Conservation (phyloP, 2,329 filamentous ascomycete species). For the Diaporthe citriasiana region DNA sequence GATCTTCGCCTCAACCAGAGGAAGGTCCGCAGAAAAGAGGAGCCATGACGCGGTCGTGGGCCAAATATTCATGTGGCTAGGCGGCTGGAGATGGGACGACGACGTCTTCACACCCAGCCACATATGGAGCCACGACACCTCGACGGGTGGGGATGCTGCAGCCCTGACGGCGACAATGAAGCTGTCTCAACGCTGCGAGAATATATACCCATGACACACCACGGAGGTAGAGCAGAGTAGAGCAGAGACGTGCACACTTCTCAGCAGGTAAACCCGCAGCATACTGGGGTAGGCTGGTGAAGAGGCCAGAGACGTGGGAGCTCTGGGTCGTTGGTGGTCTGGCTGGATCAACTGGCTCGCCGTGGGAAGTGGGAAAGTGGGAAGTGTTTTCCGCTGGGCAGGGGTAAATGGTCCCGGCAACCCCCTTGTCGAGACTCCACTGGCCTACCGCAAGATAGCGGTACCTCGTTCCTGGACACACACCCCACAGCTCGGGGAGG, state of each 20-base stretch:
- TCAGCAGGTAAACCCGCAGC: neutral
- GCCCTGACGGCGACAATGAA: neutral
- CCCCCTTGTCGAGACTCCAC: constrained; percentile 17
- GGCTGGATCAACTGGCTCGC: constrained; percentile 12
- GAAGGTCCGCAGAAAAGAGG: constrained; percentile 32
- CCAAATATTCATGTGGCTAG: constrained; percentile 18
- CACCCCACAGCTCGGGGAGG: constrained; percentile 28
- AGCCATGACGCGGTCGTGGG: constrained; percentile 34
- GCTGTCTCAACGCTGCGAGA: neutral
- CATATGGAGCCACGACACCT: constrained; percentile 9
- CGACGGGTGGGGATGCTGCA: neutral
- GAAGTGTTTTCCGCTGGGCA: constrained; percentile 27
- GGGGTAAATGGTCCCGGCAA: constrained; percentile 12
- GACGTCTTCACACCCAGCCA: constrained; percentile 26
- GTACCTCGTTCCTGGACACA: constrained; percentile 36
- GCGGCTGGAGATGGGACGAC: constrained; percentile 23
- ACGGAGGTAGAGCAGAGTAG: neutral
- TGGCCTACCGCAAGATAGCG: neutral
- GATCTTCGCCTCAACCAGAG: constrained; percentile 9
- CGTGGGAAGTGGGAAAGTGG: constrained; percentile 33
- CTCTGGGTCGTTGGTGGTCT: constrained; percentile 1
- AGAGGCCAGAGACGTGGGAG: neutral
- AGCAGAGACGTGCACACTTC: neutral
- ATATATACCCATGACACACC: neutral
- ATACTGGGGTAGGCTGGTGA: neutral